Evolutionary conservation across 208 protist species (phyloP), one percentile per base, ranked within the genome.

Genomic region (Leishmania turanica): DNA sequence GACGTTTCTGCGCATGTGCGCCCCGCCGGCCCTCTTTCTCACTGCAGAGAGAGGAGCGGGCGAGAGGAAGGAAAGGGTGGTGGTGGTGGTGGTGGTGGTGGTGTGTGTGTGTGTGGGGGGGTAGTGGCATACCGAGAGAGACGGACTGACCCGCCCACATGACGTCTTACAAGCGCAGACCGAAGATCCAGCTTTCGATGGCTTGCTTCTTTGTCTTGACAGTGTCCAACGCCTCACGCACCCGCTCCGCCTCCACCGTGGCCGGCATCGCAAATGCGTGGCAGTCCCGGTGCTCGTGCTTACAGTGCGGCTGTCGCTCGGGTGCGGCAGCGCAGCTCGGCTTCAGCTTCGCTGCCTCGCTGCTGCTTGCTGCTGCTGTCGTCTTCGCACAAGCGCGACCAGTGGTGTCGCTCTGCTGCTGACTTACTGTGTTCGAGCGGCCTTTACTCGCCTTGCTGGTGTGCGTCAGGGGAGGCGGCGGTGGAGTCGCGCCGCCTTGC

Each of bases 111-210:
- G 37, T 37, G 42, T 3, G n/a, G 15, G 24, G 27, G 17, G 15
- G 51, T 58, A 4, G 53, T 24, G 19, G 53, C 17, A 8, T 4
- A 58, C 53, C 17, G 27, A 9, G 19, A n/a, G 24, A 56, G 24
- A 31, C 27, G 8, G 58, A 31, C 27, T 8, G 58, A 3, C 58
- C 6, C 19, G 8, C 58, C 27, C 58, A 62, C 27, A 62, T 31
- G 58, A 9, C 24, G 58, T 31, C 58, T 3, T 62, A 9, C 4
- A 13, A 5, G 34, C 31, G 64, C 49, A 83, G 17, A 42, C 72
- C 80, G 1, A 21, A 37, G 0, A 88, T 78, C 84, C 84, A 88
- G 2, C 8, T 82, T n/a, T 88, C 77, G 54, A 88, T 88, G 4
- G 81, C 77, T 34, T 81, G 69, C 21, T 84, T 73, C 81, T 88